A percentile compares a stretch with the other conserved stretches of the same genome.
Evolutionary conservation across 306 rosid species (phyloP).

Genomic region (Vachellia collinsii): DNA sequence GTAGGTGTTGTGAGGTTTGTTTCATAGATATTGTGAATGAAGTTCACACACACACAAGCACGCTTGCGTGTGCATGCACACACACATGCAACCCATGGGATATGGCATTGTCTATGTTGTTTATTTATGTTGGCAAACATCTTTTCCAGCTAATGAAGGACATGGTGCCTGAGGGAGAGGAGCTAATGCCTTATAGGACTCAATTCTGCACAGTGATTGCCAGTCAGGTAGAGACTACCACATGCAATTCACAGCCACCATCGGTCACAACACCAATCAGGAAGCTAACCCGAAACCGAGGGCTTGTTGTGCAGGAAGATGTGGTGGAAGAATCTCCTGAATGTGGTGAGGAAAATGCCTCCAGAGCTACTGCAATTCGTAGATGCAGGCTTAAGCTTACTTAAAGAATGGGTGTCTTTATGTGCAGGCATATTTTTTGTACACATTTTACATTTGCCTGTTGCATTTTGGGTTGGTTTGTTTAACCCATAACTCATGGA

Average conservation of each 20-base stretch:
- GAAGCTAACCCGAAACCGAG: slow-evolving; percentile 68
- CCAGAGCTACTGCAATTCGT: slow-evolving; percentile 44
- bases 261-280: slow-evolving; percentile 59
- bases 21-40: background rate
- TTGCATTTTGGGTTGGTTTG: background rate
- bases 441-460: background rate
- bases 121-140: slow-evolving; percentile 19
- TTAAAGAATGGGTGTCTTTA: slow-evolving; percentile 19
- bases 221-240: slow-evolving; percentile 33
- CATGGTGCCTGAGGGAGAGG: slow-evolving; percentile 61
- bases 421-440: slow-evolving; percentile 6
- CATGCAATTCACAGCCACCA: slow-evolving; percentile 36
- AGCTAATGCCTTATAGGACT: slow-evolving; percentile 70
- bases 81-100: background rate
- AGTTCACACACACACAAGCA: background rate
- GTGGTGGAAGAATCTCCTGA: slow-evolving; percentile 65
- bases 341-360: slow-evolving; percentile 34
- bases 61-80: too few relatives aligned
- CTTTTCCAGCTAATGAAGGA: slow-evolving; percentile 66
- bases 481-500: background rate
- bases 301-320: slow-evolving; percentile 54
- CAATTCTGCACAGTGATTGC: slow-evolving; percentile 23
- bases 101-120: background rate
- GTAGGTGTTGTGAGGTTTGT: slow-evolving; percentile 1
- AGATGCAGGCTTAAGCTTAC: slow-evolving; percentile 58